Evolutionary conservation across 139 green algal species (phyloP).

Genomic region (Chlamydomonas sp.): DNA sequence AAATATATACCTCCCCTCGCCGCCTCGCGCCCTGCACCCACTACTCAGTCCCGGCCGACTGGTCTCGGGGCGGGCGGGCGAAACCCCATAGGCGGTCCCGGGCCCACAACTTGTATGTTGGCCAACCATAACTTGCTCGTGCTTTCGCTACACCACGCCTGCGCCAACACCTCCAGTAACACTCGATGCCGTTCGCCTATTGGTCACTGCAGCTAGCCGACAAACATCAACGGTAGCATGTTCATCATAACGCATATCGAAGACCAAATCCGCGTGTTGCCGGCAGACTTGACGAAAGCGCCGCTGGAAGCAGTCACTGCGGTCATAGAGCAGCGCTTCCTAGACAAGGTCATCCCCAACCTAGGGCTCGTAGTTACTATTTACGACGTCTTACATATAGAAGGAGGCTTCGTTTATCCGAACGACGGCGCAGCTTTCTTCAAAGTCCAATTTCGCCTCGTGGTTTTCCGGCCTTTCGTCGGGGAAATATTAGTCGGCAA

Average conservation of each 20-base stretch:
- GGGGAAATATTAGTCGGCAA: slow-evolving; percentile 88
- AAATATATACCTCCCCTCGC: too few species aligned
- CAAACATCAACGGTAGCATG: slow-evolving; percentile 55
- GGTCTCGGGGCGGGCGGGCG: too few species aligned
- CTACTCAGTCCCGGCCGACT: too few species aligned
- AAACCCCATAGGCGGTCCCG: too few species aligned
- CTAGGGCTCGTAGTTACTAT: slow-evolving; percentile 87
- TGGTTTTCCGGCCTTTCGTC: slow-evolving; percentile 92
- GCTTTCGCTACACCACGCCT: too few species aligned
- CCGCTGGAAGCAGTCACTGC: slow-evolving; percentile 73
- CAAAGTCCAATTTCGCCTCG: slow-evolving; percentile 73
- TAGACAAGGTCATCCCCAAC: slow-evolving; percentile 83
- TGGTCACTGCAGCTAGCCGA: too few species aligned
- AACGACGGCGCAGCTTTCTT: slow-evolving; percentile 69
- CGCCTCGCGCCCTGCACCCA: too few species aligned
- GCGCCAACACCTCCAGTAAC: too few species aligned
- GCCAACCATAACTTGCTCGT: too few species aligned
- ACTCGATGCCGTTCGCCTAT: too few species aligned
- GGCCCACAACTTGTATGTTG: too few species aligned
- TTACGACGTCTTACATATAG: slow-evolving; percentile 87
- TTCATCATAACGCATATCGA: slow-evolving; percentile 77
- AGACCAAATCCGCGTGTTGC: slow-evolving; percentile 79
- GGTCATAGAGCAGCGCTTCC: slow-evolving; percentile 75
- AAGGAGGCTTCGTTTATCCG: slow-evolving; percentile 86
- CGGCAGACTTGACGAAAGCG: slow-evolving; percentile 75